Conservation (phyloP, 202 grass and related monocot species). For the Zoysia matrella region DNA sequence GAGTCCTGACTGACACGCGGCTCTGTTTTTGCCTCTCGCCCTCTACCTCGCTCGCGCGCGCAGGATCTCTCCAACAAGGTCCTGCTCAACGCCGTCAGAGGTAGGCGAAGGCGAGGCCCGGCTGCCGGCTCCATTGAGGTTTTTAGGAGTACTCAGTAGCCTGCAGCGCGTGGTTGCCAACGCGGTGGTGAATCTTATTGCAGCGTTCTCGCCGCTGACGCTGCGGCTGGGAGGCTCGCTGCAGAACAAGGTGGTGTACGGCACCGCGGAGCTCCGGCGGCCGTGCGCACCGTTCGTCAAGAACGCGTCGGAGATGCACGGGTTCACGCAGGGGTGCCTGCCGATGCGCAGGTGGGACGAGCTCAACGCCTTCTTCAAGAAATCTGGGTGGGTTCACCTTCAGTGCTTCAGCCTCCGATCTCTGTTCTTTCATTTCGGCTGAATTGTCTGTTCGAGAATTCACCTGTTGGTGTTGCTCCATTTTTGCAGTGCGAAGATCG, state of each 20-base stretch:
- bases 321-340: constrained; percentile 72
- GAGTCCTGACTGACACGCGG: constrained; percentile 38
- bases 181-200: background rate
- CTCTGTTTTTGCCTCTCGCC: constrained; percentile 12
- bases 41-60: background rate
- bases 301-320: constrained; percentile 60
- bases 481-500: constrained; percentile 52
- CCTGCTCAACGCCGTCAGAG: constrained; percentile 73
- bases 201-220: constrained; percentile 79
- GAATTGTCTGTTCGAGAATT: background rate
- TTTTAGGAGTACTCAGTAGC: background rate
- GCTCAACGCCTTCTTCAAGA: constrained; percentile 82
- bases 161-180: background rate
- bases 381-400: constrained; percentile 50
- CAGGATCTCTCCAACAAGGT: constrained; percentile 82
- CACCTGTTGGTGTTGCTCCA: background rate
- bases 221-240: constrained; percentile 77
- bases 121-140: background rate
- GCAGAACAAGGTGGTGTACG: constrained; percentile 81
- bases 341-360: constrained; percentile 77
- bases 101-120: constrained; percentile 38
- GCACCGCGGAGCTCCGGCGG: constrained; percentile 28
- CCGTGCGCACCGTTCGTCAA: constrained; percentile 66
- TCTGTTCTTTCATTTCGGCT: background rate
- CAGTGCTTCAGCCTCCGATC: too few species aligned